These are phyloP conservation scores for Oropetium thomaeum DNA, from an alignment of 176 grass and related monocot genomes.

Conservation along the genomic window DNA sequence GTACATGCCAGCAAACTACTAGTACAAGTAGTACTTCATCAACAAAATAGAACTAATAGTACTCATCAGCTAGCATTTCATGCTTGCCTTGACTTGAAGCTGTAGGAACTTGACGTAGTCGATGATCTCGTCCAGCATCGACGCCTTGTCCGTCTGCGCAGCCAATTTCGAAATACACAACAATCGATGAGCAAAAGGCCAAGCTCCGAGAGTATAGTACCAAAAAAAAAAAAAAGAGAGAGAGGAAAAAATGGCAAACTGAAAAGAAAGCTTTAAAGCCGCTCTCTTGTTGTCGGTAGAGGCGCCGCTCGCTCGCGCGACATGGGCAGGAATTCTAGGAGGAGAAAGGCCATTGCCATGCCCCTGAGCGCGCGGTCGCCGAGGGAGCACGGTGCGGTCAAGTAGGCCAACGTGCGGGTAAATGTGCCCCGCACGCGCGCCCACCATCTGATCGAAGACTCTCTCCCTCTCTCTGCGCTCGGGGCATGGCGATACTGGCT, in stretches of 20 bases:
- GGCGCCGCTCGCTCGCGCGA: conserved; percentile 28
- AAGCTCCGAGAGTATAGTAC: conserved; percentile 8
- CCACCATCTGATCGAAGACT: neutral
- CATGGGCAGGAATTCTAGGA: conserved; percentile 44
- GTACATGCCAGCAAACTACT: conserved; percentile 20
- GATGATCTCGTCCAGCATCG: conserved; percentile 98
- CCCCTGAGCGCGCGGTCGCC: conserved; percentile 42
- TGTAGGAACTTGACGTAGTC: conserved; percentile 88
- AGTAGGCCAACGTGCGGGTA: conserved; percentile 39
- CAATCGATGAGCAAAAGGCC: neutral
- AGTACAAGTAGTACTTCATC: neutral
- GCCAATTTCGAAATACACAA: neutral
- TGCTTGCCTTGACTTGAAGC: conserved; percentile 78
- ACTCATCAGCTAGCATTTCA: neutral
- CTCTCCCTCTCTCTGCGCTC: neutral
- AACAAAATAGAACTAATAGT: neutral
- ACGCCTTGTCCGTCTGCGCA: conserved; percentile 76
- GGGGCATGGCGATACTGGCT: conserved; percentile 23
- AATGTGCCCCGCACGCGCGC: conserved; percentile 48
- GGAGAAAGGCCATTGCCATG: conserved; percentile 35
- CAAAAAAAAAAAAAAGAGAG: neutral
- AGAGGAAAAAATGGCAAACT: neutral
- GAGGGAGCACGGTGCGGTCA: conserved; percentile 42
- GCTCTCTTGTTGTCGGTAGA: neutral
- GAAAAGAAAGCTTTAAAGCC: conserved; percentile 26